Evolutionary conservation across 2,329 filamentous ascomycete genomes (phyloP).

Genomic region (Diaporthe australafricana): DNA sequence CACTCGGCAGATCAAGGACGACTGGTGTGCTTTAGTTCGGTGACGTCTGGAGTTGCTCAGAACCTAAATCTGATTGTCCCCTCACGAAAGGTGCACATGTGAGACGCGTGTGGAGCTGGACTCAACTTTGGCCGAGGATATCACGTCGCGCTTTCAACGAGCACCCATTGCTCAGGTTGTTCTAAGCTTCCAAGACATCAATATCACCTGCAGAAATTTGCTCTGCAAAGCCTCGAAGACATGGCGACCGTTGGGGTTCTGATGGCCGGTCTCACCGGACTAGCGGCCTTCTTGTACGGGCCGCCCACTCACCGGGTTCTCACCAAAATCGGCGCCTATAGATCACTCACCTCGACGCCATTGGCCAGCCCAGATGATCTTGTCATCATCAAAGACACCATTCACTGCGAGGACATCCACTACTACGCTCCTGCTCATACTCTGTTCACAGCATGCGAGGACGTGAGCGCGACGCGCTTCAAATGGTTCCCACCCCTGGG

Average conservation of each 20-base stretch:
- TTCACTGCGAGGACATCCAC: conserved; percentile 71
- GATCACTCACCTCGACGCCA: conserved; percentile 24
- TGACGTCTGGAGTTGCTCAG: conserved; percentile 1
- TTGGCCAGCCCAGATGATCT: conserved; percentile 44
- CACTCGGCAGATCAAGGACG: conserved; percentile 3
- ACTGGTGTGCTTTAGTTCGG: background rate
- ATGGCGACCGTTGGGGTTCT: conserved; percentile 32
- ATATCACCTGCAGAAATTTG: background rate
- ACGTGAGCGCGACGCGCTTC: conserved; percentile 52
- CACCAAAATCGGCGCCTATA: conserved; percentile 32
- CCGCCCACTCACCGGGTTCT: conserved; percentile 26
- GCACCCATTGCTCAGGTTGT: background rate
- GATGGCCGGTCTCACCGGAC: conserved; percentile 30
- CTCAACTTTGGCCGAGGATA: background rate
- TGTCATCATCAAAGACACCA: conserved; percentile 60
- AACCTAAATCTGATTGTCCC: background rate
- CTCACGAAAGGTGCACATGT: conserved; percentile 2
- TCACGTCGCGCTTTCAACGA: background rate
- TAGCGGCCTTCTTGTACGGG: conserved; percentile 33
- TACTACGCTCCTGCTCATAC: conserved; percentile 59
- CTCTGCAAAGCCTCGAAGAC: background rate
- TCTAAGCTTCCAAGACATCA: background rate
- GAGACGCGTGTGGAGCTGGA: background rate
- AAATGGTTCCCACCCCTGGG: conserved; percentile 64
- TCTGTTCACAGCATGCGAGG: conserved; percentile 69